phyloP scores from a whole-genome alignment of 495 filamentous ascomycete genomes.

The Cenococcum geophilum region DNA sequence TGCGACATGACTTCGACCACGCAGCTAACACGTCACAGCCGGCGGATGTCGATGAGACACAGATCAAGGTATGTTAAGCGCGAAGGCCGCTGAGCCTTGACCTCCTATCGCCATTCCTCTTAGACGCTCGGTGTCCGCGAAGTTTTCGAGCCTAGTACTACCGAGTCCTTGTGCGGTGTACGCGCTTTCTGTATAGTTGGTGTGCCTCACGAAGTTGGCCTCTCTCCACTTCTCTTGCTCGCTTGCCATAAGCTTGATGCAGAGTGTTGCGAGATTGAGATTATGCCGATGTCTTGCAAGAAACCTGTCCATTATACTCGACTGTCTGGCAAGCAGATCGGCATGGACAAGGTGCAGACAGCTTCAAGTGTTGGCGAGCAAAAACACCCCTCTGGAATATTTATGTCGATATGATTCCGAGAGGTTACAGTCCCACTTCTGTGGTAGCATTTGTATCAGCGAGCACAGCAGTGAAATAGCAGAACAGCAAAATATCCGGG shows the following conservation, averaged over 20 bases:
- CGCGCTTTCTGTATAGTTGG: slow-evolving; percentile 21
- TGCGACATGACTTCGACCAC: background rate
- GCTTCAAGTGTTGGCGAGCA: slow-evolving; percentile 4
- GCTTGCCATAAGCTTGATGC: slow-evolving; percentile 6
- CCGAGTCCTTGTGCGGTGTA: slow-evolving; percentile 21
- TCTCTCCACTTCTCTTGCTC: slow-evolving; percentile 6
- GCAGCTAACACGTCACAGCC: slow-evolving; percentile 62
- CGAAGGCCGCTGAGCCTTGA: slow-evolving; percentile 50
- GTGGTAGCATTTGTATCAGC: slow-evolving; percentile 41
- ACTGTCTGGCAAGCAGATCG: slow-evolving; percentile 36
- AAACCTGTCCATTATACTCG: slow-evolving; percentile 23
- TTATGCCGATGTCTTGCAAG: slow-evolving; percentile 40
- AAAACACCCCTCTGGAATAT: slow-evolving; percentile 4
- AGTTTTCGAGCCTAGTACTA: slow-evolving; percentile 12
- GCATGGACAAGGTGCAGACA: slow-evolving; percentile 15
- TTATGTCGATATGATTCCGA: background rate
- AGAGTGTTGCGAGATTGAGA: slow-evolving; percentile 3
- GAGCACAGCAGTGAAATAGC: slow-evolving; percentile 55
- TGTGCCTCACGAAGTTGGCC: slow-evolving; percentile 2
- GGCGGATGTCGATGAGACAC: slow-evolving; percentile 83
- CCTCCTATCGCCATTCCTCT: slow-evolving; percentile 50
- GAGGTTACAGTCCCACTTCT: background rate
- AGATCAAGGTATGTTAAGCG: slow-evolving; percentile 99
- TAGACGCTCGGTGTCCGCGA: slow-evolving; percentile 37
- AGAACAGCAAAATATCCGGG: slow-evolving; percentile 32